Percentiles rank a stretch among this genome's conserved stretches.
Evolutionary conservation across 2,329 filamentous ascomycete species (phyloP).

Genomic region (Elsinoe australis): DNA sequence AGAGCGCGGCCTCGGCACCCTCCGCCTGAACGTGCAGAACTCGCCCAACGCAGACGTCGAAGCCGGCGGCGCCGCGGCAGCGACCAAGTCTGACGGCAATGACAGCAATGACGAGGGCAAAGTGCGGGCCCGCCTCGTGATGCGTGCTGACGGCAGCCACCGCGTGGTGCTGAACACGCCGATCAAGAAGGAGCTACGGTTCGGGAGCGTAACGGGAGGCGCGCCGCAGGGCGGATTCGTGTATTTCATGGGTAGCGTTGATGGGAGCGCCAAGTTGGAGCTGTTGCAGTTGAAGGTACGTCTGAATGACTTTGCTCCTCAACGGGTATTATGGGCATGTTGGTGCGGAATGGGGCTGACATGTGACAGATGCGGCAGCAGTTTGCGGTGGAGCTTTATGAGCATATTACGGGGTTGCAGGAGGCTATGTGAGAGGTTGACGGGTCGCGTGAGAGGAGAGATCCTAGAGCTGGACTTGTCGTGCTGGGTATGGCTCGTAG

Average conservation of each 20-base stretch:
- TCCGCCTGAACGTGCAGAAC: conserved; percentile 73
- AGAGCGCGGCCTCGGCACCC: conserved; percentile 73
- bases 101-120: conserved; percentile 34
- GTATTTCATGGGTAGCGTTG: conserved; percentile 53
- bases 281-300: conserved; percentile 52
- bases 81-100: conserved; percentile 29
- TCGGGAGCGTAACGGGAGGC: conserved; percentile 55
- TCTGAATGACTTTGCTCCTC: background rate
- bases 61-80: conserved; percentile 27
- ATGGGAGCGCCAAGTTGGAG: conserved; percentile 44
- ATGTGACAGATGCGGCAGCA: conserved; percentile 35
- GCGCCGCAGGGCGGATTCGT: conserved; percentile 65
- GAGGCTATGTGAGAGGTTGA: conserved; percentile 30
- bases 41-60: conserved; percentile 51
- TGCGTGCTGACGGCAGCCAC: conserved; percentile 85
- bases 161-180: conserved; percentile 80
- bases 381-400: conserved; percentile 41
- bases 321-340: background rate
- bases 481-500: no score
- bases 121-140: conserved; percentile 62
- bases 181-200: conserved; percentile 69
- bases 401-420: conserved; percentile 37
- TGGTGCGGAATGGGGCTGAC: conserved; percentile 3
- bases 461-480: background rate
- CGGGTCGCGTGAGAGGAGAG: conserved; percentile 10